Evolutionary conservation across 345 rosid genomes (phyloP), one percentile per base, ranked within the genome.

Genomic region (Cardamine occulta): DNA sequence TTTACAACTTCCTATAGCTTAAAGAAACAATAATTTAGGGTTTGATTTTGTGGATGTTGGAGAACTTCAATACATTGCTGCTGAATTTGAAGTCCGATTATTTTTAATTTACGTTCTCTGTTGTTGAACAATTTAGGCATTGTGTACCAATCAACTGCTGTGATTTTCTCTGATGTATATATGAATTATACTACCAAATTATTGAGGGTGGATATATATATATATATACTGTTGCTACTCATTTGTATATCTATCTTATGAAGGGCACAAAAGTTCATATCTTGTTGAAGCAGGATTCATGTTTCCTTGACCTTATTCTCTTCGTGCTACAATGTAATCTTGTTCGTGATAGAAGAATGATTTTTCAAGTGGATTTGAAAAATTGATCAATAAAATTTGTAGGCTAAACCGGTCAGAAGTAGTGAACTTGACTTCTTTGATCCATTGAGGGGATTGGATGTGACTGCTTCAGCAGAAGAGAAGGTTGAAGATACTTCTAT

Each of bases 391-490:
- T 63, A 48, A 32, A 21, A 47, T 9, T 44, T 79, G 32, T 59
- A 88, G 91, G 83, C 37, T 60, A 84, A 72, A 44, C 59, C 52
- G 29, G 77, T 32, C 55, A 74, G 63, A 71, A 40, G 76, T 47
- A 47, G 69, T 17, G 81, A 61, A 47, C 65, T 60, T 68, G 80
- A 84, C 57, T 89, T 93, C 84, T 81, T 82, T 79, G 98, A 93
- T 78, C 98, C 97, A 14, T 65, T 93, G 42, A 80, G 93, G 73
- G 86, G 82, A 52, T 10, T 82, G 26, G 75, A 80, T 53, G 76
- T 69, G 23, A 73, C 53, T 60, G 80, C 37, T 71, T 63, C 77
- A 42, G 68, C 31, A 23, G 83, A 70, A 54, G 80, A 74, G 15
- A 78, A 82, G 21, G 76, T 55, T 68, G 82, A 62, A 53, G 66